Base-by-base conservation (phyloP, 83 land plant genomes). In the Isoetes engelmannii region DNA sequence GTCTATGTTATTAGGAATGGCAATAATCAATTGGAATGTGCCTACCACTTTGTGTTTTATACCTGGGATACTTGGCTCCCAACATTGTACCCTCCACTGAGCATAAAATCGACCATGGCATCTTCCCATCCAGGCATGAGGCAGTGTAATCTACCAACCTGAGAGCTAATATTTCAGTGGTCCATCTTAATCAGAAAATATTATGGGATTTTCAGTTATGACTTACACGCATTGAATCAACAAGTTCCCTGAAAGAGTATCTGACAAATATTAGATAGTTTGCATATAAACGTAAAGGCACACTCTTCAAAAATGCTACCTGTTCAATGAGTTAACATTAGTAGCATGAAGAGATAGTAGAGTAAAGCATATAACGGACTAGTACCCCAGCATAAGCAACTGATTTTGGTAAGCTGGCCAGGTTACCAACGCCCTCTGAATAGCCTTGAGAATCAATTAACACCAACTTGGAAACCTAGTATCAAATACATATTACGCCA, bases 381-480 rank as follows among this genome's bases (percentile, higher is more conserved):
- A 28, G 37, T 28, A 94, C 98, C 88, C 98, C 98, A 64, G 86
- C 86, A 88, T 90, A 94, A 4, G 96, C 86, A 43, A 82, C 50
- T 9, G 69, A 7, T 71, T 61, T 82, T 7, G 98, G 96, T 18
- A 87, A 73, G 46, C 66, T 90, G 9, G 79, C 70, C 74, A 88
- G 67, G 53, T 86, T 83, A 62, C 90, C 97, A 21, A 89, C 81
- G 19, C 92, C 98, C 73, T 94, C 88, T 57, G 92, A 78, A 81
- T 87, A 94, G 5, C 86, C 89, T 73, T 91, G 93, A 47, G 96
- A 96, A 79, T 83, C 85, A 72, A 94, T 85, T 65, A 94, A 76
- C 8, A 94, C 84, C 72, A 94, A 69, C 75, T 84, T 90, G 20
- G 82, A 72, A 21, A 94, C 92, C 98, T 94, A 28, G 37, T 28